Conservation (phyloP, 116 monocot genomes). For the Papilionanthe hybrid region DNA sequence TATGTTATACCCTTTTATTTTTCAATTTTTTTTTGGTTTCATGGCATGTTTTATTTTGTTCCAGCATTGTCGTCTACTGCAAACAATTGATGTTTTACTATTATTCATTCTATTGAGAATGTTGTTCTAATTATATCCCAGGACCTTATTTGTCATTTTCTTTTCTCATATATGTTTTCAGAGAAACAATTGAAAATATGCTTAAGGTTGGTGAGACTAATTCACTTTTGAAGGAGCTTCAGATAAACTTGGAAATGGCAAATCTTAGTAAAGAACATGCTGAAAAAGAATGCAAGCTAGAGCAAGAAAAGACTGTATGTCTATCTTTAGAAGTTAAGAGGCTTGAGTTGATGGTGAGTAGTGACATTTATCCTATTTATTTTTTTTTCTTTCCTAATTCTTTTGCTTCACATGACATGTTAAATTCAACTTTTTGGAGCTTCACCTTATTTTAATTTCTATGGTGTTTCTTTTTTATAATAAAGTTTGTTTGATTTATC, state of each 20-base stretch:
- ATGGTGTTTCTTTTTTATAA: not conserved
- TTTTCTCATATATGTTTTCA: slow-evolving; percentile 19
- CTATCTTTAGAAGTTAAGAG: slow-evolving; percentile 46
- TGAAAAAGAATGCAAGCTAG: slow-evolving; percentile 55
- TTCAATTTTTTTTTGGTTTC: not conserved
- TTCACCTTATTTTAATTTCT: not conserved
- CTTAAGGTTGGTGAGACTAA: slow-evolving; percentile 63
- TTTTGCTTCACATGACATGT: not conserved
- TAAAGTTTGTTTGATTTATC: not conserved
- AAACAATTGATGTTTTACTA: not conserved
- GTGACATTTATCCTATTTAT: not conserved
- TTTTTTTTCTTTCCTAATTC: not conserved
- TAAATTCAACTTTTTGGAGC: not conserved
- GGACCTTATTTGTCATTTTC: not conserved
- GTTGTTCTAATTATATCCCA: not conserved
- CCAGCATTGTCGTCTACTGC: not conserved
- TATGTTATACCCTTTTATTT: slow-evolving; percentile 23
- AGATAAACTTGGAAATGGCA: slow-evolving; percentile 57
- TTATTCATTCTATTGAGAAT: not conserved
- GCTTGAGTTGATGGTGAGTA: slow-evolving; percentile 69
- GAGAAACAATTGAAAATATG: slow-evolving; percentile 70
- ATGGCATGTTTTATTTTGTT: not conserved
- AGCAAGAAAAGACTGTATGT: slow-evolving; percentile 52
- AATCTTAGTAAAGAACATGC: slow-evolving; percentile 46
- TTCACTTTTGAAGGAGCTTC: slow-evolving; percentile 54